A percentile compares a stretch with the other conserved stretches of the same genome.
Conservation (phyloP, 768 basidiomycete species). For the Psilocybe subaeruginosa region DNA sequence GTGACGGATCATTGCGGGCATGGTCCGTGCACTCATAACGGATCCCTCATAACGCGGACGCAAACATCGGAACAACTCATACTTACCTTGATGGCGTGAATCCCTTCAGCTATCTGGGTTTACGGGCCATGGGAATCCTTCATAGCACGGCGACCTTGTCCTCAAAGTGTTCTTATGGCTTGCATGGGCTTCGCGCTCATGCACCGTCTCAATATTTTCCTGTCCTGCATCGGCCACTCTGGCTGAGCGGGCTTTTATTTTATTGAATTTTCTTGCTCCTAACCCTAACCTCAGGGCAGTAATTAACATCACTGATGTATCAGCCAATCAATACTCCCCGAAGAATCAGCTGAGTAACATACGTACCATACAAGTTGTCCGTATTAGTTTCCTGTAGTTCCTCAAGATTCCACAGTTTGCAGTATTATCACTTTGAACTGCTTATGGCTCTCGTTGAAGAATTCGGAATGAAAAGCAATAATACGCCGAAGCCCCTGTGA, state of each 20-base stretch:
- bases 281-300: slow-evolving; percentile 20
- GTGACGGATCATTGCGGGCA: neutral
- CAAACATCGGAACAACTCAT: slow-evolving; percentile 5
- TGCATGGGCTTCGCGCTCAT: slow-evolving; percentile 71
- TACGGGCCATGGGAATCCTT: slow-evolving; percentile 20
- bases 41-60: neutral
- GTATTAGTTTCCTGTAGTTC: no score
- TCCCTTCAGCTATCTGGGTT: slow-evolving; percentile 22
- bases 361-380: no score
- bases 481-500: no score
- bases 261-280: slow-evolving; percentile 7
- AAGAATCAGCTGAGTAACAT: no score
- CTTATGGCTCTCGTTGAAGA: no score
- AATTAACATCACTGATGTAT: no score
- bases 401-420: no score
- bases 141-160: slow-evolving; percentile 29
- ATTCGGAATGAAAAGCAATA: no score
- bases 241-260: slow-evolving; percentile 47
- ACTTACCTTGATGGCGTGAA: slow-evolving; percentile 27
- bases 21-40: neutral
- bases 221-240: slow-evolving; percentile 67
- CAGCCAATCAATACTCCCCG: no score
- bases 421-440: no score
- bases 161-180: slow-evolving; percentile 35
- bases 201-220: slow-evolving; percentile 80